Conservation (phyloP, 257 asterid genomes). For the Voacanga thouarsii region DNA sequence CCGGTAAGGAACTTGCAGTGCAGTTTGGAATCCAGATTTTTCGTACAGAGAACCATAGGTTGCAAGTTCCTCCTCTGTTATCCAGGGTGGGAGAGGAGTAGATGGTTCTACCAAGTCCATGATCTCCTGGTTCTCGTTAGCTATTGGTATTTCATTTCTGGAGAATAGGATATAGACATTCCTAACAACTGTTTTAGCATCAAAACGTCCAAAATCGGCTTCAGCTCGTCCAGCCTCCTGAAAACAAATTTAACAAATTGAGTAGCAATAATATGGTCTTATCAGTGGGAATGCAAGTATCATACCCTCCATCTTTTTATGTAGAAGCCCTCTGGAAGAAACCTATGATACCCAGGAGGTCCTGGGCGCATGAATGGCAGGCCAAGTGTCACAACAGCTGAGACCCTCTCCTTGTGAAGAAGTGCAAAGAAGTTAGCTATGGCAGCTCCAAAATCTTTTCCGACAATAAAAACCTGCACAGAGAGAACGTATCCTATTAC, state of each 20-base stretch:
- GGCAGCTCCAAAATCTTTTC: slow-evolving; percentile 68
- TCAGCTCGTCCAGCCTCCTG: slow-evolving; percentile 86
- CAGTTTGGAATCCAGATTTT: slow-evolving; percentile 68
- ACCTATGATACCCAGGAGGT: slow-evolving; percentile 15
- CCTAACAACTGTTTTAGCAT: slow-evolving; percentile 64
- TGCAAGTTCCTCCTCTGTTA: slow-evolving; percentile 63
- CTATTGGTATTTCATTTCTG: slow-evolving; percentile 58
- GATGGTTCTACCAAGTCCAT: slow-evolving; percentile 72
- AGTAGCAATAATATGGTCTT: background rate
- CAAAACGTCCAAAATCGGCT: slow-evolving; percentile 74
- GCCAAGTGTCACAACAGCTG: slow-evolving; percentile 57
- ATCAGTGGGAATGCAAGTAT: background rate
- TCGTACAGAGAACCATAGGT: slow-evolving; percentile 54
- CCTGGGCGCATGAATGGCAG: slow-evolving; percentile 53
- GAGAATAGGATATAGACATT: slow-evolving; percentile 72
- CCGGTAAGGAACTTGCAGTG: slow-evolving; percentile 79
- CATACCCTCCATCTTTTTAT: slow-evolving; percentile 64
- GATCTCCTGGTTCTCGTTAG: slow-evolving; percentile 61
- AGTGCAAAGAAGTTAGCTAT: slow-evolving; percentile 44
- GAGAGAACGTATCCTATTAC: background rate
- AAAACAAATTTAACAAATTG: background rate
- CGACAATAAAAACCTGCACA: slow-evolving; percentile 63
- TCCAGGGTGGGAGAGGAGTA: slow-evolving; percentile 66
- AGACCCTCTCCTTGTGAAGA: slow-evolving; percentile 54
- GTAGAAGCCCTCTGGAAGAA: slow-evolving; percentile 76